Conservation (phyloP, 805 yeast species). For the Candida namnaoensis region DNA sequence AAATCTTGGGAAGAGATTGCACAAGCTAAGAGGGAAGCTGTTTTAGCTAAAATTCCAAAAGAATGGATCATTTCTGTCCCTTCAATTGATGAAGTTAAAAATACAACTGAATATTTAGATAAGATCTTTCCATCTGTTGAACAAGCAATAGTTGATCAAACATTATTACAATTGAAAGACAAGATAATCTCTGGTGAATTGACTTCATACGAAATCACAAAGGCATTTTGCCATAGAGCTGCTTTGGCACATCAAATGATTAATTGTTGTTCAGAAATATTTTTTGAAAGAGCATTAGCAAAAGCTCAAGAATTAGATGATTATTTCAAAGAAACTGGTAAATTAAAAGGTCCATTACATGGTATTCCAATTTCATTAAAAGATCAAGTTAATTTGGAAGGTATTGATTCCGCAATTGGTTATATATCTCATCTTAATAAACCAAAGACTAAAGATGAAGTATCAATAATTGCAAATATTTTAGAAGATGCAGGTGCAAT, state of each 20-base stretch:
- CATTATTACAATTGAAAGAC: constrained; percentile 3
- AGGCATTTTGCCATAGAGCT: constrained; percentile 45
- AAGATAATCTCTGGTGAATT: constrained; percentile 19
- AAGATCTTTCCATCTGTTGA: constrained; percentile 7
- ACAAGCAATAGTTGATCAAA: constrained; percentile 7
- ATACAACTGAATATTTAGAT: constrained; percentile 11
- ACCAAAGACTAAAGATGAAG: constrained; percentile 4
- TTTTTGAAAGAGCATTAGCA: constrained; percentile 44
- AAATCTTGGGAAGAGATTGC: constrained; percentile 11
- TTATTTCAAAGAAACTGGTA: constrained; percentile 33
- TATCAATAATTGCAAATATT: constrained; percentile 10
- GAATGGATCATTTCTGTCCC: constrained; percentile 15
- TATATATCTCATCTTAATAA: constrained; percentile 7
- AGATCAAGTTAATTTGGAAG: constrained; percentile 28
- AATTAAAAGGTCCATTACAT: constrained; percentile 49
- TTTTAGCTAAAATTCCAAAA: constrained; percentile 11
- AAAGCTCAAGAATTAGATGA: constrained; percentile 45
- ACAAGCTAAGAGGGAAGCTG: constrained; percentile 7
- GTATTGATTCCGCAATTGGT: constrained; percentile 15
- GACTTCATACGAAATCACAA: constrained; percentile 30
- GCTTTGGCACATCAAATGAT: constrained; percentile 43
- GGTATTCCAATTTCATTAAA: constrained; percentile 58
- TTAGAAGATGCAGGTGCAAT: constrained; percentile 33
- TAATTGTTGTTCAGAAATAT: constrained; percentile 19
- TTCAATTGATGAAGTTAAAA: constrained; percentile 7